Evolutionary conservation across 1,284 basidiomycete species (phyloP).

Genomic region (Earliella scabrosa): DNA sequence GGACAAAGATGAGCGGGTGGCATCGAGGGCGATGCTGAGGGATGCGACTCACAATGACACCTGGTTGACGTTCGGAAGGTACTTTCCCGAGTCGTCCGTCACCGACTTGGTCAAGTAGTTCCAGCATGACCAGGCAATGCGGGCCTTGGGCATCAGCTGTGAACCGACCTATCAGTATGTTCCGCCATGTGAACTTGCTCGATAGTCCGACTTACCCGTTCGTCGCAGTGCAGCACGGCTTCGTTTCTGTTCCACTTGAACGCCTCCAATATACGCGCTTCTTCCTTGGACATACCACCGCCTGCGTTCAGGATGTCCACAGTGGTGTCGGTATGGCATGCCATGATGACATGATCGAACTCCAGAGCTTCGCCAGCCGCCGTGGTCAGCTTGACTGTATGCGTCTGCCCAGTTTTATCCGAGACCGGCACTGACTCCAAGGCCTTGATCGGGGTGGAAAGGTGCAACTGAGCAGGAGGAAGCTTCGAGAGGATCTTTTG

Average conservation of each 20-base stretch:
- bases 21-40: too few species aligned
- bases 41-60: slow-evolving; percentile 70
- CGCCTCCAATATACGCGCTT: slow-evolving; percentile 58
- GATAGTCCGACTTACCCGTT: slow-evolving; percentile 39
- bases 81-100: slow-evolving; percentile 38
- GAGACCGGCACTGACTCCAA: slow-evolving; percentile 26
- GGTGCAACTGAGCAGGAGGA: slow-evolving; percentile 57
- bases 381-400: slow-evolving; percentile 47
- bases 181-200: background rate
- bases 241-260: slow-evolving; percentile 77
- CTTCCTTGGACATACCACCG: slow-evolving; percentile 53
- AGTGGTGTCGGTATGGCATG: slow-evolving; percentile 76
- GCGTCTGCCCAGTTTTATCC: slow-evolving; percentile 2
- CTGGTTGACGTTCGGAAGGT: slow-evolving; percentile 57
- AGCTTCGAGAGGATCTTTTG: slow-evolving; percentile 63
- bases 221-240: slow-evolving; percentile 73
- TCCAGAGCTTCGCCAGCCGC: slow-evolving; percentile 42
- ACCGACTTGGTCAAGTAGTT: slow-evolving; percentile 69
- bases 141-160: slow-evolving; percentile 69
- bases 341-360: slow-evolving; percentile 82
- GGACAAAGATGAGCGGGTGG: too few species aligned
- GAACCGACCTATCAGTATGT: background rate
- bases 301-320: slow-evolving; percentile 63
- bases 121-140: slow-evolving; percentile 75
- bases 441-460: slow-evolving; percentile 59